Evolutionary conservation across 177 flowering plant genomes (phyloP).

Genomic region (Vitis hybrid): DNA sequence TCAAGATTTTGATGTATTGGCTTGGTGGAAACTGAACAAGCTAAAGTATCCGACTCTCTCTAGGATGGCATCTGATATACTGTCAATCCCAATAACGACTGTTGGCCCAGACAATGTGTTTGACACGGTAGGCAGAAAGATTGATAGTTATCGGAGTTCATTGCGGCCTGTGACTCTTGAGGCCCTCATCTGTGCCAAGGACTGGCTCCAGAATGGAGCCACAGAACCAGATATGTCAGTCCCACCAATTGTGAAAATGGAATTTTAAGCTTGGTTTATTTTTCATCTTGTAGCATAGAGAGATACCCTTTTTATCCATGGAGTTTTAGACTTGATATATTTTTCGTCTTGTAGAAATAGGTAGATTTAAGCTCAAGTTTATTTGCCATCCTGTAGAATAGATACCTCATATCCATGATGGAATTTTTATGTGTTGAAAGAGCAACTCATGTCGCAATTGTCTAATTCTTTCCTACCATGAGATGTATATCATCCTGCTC

Average conservation of each 20-base stretch:
- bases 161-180: constrained; percentile 62
- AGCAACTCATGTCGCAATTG: too few relatives aligned
- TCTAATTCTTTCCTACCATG: too few relatives aligned
- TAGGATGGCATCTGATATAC: constrained; percentile 79
- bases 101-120: constrained; percentile 64
- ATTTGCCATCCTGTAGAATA: too few relatives aligned
- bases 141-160: constrained; percentile 56
- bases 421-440: too few relatives aligned
- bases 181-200: constrained; percentile 79
- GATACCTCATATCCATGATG: too few relatives aligned
- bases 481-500: too few relatives aligned
- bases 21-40: constrained; percentile 82
- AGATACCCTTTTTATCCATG: background rate
- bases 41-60: constrained; percentile 72
- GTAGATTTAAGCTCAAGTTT: too few relatives aligned
- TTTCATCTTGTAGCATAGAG: background rate
- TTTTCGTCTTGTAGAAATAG: background rate
- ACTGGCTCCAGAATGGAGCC: constrained; percentile 61
- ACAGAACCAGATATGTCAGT: constrained; percentile 14
- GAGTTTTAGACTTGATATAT: background rate
- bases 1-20: constrained; percentile 68
- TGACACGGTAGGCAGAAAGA: constrained; percentile 39
- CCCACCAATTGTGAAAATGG: constrained; percentile 38
- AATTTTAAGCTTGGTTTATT: constrained; percentile 28
- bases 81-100: constrained; percentile 65